Evolutionary conservation across 768 basidiomycete genomes (phyloP), one percentile per base, ranked within the genome.

Genomic region (Trametes gibbosa): DNA sequence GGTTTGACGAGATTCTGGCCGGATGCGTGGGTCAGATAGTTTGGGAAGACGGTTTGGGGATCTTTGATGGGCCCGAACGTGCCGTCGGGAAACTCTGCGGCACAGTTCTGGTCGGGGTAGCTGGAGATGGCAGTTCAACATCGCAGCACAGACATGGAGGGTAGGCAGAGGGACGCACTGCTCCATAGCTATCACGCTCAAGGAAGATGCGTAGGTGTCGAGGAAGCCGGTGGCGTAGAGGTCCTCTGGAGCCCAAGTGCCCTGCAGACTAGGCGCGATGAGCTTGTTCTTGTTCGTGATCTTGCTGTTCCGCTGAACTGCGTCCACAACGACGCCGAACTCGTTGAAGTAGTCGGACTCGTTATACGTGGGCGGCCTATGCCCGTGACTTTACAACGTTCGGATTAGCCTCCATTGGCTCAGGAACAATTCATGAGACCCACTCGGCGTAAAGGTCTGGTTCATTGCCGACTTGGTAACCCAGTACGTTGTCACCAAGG

Each of bases 401-500:
- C 8, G 5, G 19, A 35, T 50, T 8, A 50, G 50, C 12, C 3
- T 21, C 17, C 5, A 17, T 5, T 19, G 35, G 12, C n/a, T 19
- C 7, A 10, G 2, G 9, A 2, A 10, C 7, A 5, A 21, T 12
- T 25, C 6, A 6, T 4, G 5, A 35, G 3, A 53, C 62, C 25
- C 32, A 67, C 68, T 32, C 39, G 50, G 77, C 72, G 63, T 86
- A 92, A 62, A 90, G 79, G 75, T 93, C 90, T 16, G 89, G 90
- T 72, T 92, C 90, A 68, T 92, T 90, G 2, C 85, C 89, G 1
- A 84, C 81, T 68, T 89, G 85, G 8, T 89, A 71, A 0, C 86
- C 90, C n/a, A 87, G 70, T 19, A 92, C 73, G 59, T 82, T 77
- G 49, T 80, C 73, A 1, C 90, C 90, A 1, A 92, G 75, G 58